A percentile compares a stretch with the other conserved stretches of the same genome.
These are phyloP conservation scores for Rhodotorula sp. DNA, from an alignment of 1,284 basidiomycete genomes.

Conservation along the genomic window DNA sequence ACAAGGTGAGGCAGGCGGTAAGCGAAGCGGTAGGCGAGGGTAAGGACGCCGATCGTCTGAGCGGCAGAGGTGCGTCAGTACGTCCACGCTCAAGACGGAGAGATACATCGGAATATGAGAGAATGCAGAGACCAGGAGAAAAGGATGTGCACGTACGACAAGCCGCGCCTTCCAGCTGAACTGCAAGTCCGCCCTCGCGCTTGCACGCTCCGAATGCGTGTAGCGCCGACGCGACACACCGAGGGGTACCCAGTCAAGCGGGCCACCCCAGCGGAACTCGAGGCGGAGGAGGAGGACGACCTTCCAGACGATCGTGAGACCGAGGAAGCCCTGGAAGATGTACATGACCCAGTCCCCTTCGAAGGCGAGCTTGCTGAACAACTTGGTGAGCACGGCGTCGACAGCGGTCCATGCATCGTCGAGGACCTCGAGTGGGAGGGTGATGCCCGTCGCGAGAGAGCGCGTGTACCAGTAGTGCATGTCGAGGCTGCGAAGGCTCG, in stretches of 20 bases:
- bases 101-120: too few relatives aligned
- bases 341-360: background rate
- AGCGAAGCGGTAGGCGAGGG: background rate
- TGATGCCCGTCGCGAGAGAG: background rate
- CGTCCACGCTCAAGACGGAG: too few relatives aligned
- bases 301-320: background rate
- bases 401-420: background rate
- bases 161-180: background rate
- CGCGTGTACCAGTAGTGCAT: slow-evolving; percentile 1
- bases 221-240: background rate
- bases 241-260: background rate
- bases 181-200: background rate
- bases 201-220: slow-evolving; percentile 3
- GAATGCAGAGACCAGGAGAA: background rate
- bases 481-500: background rate
- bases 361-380: background rate
- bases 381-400: too few relatives aligned
- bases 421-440: background rate
- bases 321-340: background rate
- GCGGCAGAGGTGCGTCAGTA: background rate
- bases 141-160: background rate
- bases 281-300: background rate
- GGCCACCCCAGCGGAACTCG: slow-evolving; percentile 2
- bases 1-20: background rate
- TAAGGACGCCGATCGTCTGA: background rate